Percentiles rank a stretch among this genome's conserved stretches.
phyloP scores from a whole-genome alignment of 495 filamentous ascomycete genomes.

The Lineolata rhizophorae region DNA sequence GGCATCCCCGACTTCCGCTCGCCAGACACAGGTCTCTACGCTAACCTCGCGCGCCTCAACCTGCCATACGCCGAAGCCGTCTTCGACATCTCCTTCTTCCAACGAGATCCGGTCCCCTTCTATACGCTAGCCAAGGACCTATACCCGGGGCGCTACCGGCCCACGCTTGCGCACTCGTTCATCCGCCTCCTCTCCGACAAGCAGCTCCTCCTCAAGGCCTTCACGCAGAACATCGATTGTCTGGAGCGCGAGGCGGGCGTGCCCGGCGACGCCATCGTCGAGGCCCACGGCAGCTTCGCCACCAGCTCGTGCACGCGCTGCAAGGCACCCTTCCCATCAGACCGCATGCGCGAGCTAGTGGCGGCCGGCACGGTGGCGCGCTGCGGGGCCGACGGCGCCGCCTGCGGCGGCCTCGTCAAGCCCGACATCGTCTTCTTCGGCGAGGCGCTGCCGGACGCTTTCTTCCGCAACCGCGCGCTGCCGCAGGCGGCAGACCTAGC shows the following conservation, averaged over 20 bases:
- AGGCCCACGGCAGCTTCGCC: conserved; percentile 92
- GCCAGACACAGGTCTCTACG: conserved; percentile 53
- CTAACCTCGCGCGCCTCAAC: conserved; percentile 65
- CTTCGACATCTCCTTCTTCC: conserved; percentile 79
- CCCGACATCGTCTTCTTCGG: conserved; percentile 96
- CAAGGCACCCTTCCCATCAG: conserved; percentile 42
- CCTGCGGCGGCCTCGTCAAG: conserved; percentile 71
- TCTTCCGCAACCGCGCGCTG: conserved; percentile 35
- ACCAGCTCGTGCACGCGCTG: conserved; percentile 80
- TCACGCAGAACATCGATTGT: conserved; percentile 96
- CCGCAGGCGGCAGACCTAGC: conserved; percentile 50
- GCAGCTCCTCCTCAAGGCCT: conserved; percentile 58
- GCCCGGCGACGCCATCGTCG: conserved; percentile 57
- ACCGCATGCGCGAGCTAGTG: conserved; percentile 48
- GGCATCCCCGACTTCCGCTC: conserved; percentile 54
- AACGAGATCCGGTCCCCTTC: conserved; percentile 65
- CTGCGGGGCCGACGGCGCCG: conserved; percentile 24
- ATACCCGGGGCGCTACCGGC: conserved; percentile 76
- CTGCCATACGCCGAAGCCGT: conserved; percentile 60
- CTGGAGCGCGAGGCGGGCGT: conserved; percentile 78
- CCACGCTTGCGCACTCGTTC: conserved; percentile 67
- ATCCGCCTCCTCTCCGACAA: conserved; percentile 55
- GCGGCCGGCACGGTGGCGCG: conserved; percentile 37
- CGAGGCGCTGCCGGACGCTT: conserved; percentile 44
- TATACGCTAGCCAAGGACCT: conserved; percentile 79